Base-by-base conservation (phyloP, 2,329 filamentous ascomycete species). In the Aspergillus alliaceus region DNA sequence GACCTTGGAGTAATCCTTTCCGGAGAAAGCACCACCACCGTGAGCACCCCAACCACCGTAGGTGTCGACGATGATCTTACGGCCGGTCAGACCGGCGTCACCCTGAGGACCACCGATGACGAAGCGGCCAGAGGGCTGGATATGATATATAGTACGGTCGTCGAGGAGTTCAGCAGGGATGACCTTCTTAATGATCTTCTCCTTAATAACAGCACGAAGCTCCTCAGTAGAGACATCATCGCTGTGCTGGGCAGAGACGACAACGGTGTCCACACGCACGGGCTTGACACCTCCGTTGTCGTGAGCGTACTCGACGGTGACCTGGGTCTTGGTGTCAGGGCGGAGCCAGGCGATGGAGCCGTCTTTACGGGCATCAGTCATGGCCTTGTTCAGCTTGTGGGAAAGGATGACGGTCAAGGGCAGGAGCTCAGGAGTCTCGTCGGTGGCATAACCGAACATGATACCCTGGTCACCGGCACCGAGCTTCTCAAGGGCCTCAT, bases 1-100 rank as follows among this genome's bases (percentile, higher is more conserved):
- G 80, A 99, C 95, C 87, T 99, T 99, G 86, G 92, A 97, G 88
- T 97, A 99, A 80, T 99, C 95, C 89, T 99, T 99, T 74, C 95
- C 95, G 72, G 95, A 98, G 90, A 99, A 99, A 79, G 95, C 95
- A 89, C 95, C 95, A 85, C 95, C 95, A 85, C 95, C 95, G 86
- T 99, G 95, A 71, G 95, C 95, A 83, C 95, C 95, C 95, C 95
- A 98, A 73, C 95, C 95, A 84, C 95, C 95, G 83, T 99, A 99
- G 79, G 95, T 98, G 83, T 99, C 95, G 77, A 99, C 95, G 67
- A 97, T 90, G 86, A 99, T 99, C 89, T 99, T 99, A 75, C 95
- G 93, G 79, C 95, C 95, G 65, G 95, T 99, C 66, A 99, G 86
- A 86, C 95, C 95, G 72, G 95, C 95, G 72, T 99, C 95, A 87